Conservation (phyloP, 2,329 filamentous ascomycete species). For the Phialophora verrucosa region DNA sequence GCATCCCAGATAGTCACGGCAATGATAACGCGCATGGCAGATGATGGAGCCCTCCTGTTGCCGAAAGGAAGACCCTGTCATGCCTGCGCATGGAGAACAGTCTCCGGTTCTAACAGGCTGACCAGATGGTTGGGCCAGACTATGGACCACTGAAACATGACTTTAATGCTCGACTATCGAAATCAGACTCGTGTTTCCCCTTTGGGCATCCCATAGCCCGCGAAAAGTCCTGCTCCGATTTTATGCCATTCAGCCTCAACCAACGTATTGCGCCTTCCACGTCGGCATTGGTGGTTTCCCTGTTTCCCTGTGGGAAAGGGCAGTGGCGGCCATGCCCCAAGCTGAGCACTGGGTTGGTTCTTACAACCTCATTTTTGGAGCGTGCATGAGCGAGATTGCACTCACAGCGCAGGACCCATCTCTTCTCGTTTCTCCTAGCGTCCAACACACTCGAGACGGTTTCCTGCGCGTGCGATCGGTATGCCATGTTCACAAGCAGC, state of each 20-base stretch:
- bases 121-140: background rate
- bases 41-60: background rate
- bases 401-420: conserved; percentile 1
- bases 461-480: background rate
- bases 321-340: background rate
- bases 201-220: background rate
- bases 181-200: background rate
- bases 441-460: background rate
- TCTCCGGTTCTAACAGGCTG: background rate
- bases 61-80: background rate
- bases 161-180: background rate
- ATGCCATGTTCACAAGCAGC: background rate
- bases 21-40: conserved; percentile 2
- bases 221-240: background rate
- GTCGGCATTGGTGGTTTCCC: background rate
- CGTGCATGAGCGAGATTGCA: conserved; percentile 11
- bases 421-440: conserved; percentile 2
- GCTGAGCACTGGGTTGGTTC: background rate
- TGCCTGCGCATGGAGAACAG: background rate
- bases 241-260: background rate
- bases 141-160: background rate
- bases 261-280: background rate
- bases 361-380: background rate
- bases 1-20: background rate
- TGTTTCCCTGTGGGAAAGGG: background rate